Evolutionary conservation across 345 rosid genomes (phyloP).

Genomic region (Eucalyptus pauciflora): DNA sequence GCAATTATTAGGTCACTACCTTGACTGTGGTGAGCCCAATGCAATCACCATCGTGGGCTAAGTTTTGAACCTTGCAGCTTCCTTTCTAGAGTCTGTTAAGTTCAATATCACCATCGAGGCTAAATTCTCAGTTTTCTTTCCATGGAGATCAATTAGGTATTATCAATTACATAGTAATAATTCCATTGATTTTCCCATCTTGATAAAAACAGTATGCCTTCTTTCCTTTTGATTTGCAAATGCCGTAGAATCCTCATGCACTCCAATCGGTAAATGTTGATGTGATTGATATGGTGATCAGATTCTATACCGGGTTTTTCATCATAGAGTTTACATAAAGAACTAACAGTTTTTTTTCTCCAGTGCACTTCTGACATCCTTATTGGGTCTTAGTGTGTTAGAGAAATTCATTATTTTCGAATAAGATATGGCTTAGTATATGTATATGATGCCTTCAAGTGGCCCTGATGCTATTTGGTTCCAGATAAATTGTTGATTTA

Average conservation of each 20-base stretch:
- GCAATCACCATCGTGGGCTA: not conserved
- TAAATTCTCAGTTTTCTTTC: no score
- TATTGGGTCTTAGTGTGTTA: not conserved
- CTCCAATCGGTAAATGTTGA: not conserved
- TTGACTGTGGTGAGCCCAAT: not conserved
- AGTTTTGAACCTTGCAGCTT: not conserved
- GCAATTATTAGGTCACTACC: not conserved
- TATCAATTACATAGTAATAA: no score
- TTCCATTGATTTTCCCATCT: no score
- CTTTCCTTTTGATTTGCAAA: no score
- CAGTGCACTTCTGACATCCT: not conserved
- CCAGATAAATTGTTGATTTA: not conserved
- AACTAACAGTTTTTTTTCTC: not conserved
- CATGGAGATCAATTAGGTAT: no score
- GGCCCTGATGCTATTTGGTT: not conserved
- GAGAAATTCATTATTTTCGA: no score
- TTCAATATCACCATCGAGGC: no score
- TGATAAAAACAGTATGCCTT: no score
- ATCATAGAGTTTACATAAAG: not conserved
- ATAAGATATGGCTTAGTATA: not conserved
- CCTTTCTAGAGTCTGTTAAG: no score
- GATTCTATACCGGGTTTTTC: accelerated
- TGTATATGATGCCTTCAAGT: no score
- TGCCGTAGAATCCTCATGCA: not conserved
- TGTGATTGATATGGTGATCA: accelerated